Conservation (phyloP, 2,329 filamentous ascomycete genomes). For the Periconia digitata region DNA sequence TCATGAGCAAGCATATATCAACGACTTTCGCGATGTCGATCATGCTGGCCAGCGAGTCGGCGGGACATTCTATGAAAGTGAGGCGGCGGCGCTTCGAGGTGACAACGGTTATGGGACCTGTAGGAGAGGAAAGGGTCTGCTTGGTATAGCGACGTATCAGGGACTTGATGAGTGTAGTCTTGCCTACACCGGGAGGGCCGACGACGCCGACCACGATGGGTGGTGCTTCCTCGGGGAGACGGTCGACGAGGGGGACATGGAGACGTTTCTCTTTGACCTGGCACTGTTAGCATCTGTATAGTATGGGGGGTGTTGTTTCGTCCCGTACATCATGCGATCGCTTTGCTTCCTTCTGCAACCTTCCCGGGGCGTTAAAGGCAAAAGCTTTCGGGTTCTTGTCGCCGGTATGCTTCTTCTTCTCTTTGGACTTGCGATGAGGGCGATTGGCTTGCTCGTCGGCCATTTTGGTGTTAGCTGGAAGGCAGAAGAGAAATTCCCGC, state of each 20-base stretch:
- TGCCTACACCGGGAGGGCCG: slow-evolving; percentile 89
- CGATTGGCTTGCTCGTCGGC: slow-evolving; percentile 77
- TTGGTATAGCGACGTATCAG: slow-evolving; percentile 93
- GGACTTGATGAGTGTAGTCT: slow-evolving; percentile 94
- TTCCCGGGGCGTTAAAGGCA: slow-evolving; percentile 78
- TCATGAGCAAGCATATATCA: slow-evolving; percentile 96
- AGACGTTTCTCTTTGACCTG: slow-evolving; percentile 93
- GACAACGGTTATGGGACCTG: slow-evolving; percentile 91
- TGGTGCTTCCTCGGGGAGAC: slow-evolving; percentile 91
- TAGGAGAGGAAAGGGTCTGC: slow-evolving; percentile 85
- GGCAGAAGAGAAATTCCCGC: background rate
- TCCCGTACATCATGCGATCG: slow-evolving; percentile 67
- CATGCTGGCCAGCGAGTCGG: slow-evolving; percentile 89
- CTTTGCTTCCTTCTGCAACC: slow-evolving; percentile 72
- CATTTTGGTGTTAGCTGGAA: slow-evolving; percentile 16
- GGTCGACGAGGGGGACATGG: slow-evolving; percentile 95
- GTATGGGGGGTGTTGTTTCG: background rate
- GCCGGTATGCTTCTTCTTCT: slow-evolving; percentile 76
- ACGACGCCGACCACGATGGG: slow-evolving; percentile 92
- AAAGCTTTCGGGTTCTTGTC: slow-evolving; percentile 89
- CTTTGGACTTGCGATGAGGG: slow-evolving; percentile 82
- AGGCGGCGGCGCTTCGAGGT: slow-evolving; percentile 94
- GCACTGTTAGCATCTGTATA: slow-evolving; percentile 7
- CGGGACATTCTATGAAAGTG: slow-evolving; percentile 96
- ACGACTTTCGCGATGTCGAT: slow-evolving; percentile 97